Evolutionary conservation across 495 filamentous ascomycete species (phyloP).

Genomic region (Thermothielavioides terrestris): DNA sequence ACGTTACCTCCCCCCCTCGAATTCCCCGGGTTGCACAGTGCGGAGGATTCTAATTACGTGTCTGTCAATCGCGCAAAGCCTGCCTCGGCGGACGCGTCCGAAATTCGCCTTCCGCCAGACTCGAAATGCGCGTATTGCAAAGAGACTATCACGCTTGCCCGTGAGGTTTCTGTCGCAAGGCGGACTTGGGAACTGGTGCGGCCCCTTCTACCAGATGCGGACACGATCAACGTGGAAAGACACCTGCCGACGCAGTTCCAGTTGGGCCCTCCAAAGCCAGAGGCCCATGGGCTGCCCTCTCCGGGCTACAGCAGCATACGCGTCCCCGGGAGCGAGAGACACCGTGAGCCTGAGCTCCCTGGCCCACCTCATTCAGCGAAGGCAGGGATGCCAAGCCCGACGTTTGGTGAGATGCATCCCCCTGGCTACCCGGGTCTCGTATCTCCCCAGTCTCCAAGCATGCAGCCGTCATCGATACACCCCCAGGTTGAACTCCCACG

Average conservation of each 20-base stretch:
- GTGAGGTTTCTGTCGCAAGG: slow-evolving; percentile 24
- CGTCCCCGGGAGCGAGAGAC: not conserved
- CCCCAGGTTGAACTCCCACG: slow-evolving; percentile 2
- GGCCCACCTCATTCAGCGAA: not conserved
- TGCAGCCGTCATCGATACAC: not conserved
- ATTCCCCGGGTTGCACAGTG: not conserved
- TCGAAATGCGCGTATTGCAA: slow-evolving; percentile 23
- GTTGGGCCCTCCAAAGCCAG: slow-evolving; percentile 20
- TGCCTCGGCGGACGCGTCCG: slow-evolving; percentile 4
- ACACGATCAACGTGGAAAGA: slow-evolving; percentile 29
- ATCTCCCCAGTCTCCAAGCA: slow-evolving; percentile 1
- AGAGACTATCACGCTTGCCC: slow-evolving; percentile 21
- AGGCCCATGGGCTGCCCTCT: slow-evolving; percentile 14
- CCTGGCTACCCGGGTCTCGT: not conserved
- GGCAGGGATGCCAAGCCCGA: not conserved
- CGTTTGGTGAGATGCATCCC: not conserved
- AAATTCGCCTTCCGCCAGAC: slow-evolving; percentile 18
- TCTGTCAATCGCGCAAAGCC: slow-evolving; percentile 9
- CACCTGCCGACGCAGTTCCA: slow-evolving; percentile 29
- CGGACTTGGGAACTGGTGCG: slow-evolving; percentile 27
- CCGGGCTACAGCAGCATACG: slow-evolving; percentile 8
- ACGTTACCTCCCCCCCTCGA: not conserved
- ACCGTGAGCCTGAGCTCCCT: not conserved
- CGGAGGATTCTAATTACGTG: not conserved
- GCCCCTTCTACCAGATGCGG: slow-evolving; percentile 25